phyloP scores from a whole-genome alignment of 495 filamentous ascomycete species.

The Neurospora cerealis region DNA sequence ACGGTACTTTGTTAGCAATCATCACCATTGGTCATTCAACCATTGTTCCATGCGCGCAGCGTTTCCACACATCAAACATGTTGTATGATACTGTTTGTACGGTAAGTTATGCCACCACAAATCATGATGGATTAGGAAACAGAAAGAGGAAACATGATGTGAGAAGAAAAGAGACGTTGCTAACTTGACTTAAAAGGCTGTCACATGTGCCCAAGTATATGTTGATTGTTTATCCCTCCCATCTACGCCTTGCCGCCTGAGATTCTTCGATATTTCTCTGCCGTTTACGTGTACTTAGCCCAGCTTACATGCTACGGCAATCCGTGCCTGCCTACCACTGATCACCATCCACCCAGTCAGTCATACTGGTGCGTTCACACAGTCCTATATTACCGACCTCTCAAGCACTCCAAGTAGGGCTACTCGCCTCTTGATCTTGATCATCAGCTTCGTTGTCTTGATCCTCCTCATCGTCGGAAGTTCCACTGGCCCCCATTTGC shows the following conservation, averaged over 20 bases:
- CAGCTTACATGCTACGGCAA: background rate
- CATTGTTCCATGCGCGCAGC: background rate
- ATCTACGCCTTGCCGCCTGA: background rate
- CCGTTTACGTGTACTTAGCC: background rate
- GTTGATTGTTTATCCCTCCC: background rate
- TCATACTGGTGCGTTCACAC: background rate
- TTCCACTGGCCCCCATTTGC: background rate
- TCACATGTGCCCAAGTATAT: background rate
- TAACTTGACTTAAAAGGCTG: background rate
- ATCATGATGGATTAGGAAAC: background rate
- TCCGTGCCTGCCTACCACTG: background rate
- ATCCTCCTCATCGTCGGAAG: background rate
- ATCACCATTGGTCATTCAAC: background rate
- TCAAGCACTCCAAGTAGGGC: background rate
- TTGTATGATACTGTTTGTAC: background rate
- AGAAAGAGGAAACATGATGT: background rate
- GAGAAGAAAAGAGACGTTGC: background rate
- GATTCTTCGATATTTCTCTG: no score
- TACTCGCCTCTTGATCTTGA: background rate
- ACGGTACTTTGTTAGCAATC: background rate
- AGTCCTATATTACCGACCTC: background rate
- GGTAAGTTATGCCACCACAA: background rate
- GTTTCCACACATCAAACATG: background rate
- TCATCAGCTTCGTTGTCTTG: background rate
- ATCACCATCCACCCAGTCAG: background rate